phyloP scores from a whole-genome alignment of 2,329 filamentous ascomycete species.

The Fusarium coffeatum region DNA sequence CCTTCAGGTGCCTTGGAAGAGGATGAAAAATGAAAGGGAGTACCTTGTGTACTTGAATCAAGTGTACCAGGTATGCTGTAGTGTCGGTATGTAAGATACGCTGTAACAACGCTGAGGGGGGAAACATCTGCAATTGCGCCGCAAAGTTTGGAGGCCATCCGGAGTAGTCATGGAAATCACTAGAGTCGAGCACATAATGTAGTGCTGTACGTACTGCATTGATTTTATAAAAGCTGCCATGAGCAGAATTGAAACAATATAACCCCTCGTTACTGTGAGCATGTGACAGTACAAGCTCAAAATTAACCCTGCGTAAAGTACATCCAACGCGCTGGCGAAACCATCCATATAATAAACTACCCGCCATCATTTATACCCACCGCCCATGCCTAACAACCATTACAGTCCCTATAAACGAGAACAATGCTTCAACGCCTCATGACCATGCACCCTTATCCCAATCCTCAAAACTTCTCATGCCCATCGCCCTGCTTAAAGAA shows the following conservation, averaged over 20 bases:
- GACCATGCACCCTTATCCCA: slow-evolving; percentile 34
- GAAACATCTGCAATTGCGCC: background rate
- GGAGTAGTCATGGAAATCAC: too few relatives aligned
- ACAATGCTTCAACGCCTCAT: slow-evolving; percentile 44
- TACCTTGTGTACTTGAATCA: background rate
- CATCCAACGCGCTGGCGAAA: slow-evolving; percentile 32
- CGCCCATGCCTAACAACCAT: slow-evolving; percentile 17
- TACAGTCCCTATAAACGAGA: slow-evolving; percentile 31
- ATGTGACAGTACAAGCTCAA: slow-evolving; percentile 20
- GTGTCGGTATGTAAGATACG: slow-evolving; percentile 35
- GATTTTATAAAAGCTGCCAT: background rate
- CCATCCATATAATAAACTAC: slow-evolving; percentile 26
- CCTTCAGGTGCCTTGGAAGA: slow-evolving; percentile 20
- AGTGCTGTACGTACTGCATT: background rate
- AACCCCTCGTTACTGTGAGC: background rate
- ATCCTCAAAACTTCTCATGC: slow-evolving; percentile 7
- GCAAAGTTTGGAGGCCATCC: background rate
- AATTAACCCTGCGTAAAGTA: slow-evolving; percentile 39
- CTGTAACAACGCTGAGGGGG: slow-evolving; percentile 4
- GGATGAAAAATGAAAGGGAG: slow-evolving; percentile 13
- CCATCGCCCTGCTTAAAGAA: slow-evolving; percentile 63
- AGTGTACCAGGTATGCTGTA: background rate
- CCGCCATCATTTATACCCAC: slow-evolving; percentile 23
- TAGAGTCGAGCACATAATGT: background rate
- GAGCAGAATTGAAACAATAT: background rate